Evolutionary conservation across 2,329 filamentous ascomycete genomes (phyloP).

Genomic region (Stemphylium vesicarium): DNA sequence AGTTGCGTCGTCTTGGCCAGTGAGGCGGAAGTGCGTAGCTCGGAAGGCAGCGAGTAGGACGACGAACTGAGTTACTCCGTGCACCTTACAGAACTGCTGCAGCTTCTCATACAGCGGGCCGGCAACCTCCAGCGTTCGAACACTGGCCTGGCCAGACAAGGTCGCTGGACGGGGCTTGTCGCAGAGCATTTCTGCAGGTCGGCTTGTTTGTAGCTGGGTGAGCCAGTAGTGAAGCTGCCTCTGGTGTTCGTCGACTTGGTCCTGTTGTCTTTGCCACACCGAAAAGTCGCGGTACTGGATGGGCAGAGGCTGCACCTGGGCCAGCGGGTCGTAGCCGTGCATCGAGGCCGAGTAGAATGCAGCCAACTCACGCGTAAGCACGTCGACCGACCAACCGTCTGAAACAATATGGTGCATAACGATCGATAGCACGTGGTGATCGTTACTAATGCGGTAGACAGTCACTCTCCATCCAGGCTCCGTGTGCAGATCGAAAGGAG

Average conservation of each 20-base stretch:
- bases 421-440: slow-evolving; percentile 9
- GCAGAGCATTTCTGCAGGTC: slow-evolving; percentile 4
- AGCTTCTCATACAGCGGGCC: not conserved
- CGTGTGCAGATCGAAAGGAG: not conserved
- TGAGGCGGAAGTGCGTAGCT: slow-evolving; percentile 12
- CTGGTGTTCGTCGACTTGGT: not conserved
- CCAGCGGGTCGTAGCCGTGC: not conserved
- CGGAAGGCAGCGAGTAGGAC: slow-evolving; percentile 11
- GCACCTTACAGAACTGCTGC: not conserved
- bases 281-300: slow-evolving; percentile 6
- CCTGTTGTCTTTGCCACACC: not conserved
- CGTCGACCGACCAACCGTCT: slow-evolving; percentile 15
- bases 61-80: slow-evolving; percentile 1
- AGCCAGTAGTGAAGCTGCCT: slow-evolving; percentile 3
- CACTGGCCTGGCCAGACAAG: not conserved
- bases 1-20: slow-evolving; percentile 11
- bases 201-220: not conserved
- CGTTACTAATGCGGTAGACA: not conserved
- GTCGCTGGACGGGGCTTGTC: not conserved
- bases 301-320: not conserved
- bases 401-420: slow-evolving; percentile 18
- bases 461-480: slow-evolving; percentile 2
- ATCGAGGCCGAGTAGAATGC: not conserved
- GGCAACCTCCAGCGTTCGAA: fast-evolving
- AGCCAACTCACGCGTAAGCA: slow-evolving; percentile 1